Conservation (phyloP, 257 asterid genomes). For the Solanum pinnatisectum region DNA sequence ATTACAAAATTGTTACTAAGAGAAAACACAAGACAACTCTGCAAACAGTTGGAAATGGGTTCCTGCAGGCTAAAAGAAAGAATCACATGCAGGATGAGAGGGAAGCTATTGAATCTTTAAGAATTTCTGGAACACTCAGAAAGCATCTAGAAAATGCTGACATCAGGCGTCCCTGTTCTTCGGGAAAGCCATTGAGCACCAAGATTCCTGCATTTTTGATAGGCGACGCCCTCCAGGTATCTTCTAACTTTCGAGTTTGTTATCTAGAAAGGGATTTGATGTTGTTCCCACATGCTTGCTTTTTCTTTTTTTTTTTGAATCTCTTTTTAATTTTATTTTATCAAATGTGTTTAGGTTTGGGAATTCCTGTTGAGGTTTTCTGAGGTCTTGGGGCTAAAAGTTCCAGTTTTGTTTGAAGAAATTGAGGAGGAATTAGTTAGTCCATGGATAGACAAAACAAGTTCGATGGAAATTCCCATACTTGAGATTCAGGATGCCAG, state of each 20-base stretch:
- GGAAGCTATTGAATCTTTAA: slow-evolving; percentile 20
- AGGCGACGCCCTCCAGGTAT: slow-evolving; percentile 89
- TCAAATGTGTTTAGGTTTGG: slow-evolving; percentile 57
- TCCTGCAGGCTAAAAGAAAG: slow-evolving; percentile 57
- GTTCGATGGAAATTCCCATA: slow-evolving; percentile 20
- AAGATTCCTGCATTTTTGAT: slow-evolving; percentile 68
- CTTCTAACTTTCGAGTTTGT: not conserved
- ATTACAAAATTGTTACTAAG: slow-evolving; percentile 39
- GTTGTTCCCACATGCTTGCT: slow-evolving; percentile 14
- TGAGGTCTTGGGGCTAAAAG: slow-evolving; percentile 64
- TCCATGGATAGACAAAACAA: slow-evolving; percentile 55
- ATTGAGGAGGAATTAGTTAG: slow-evolving; percentile 64
- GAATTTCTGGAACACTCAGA: slow-evolving; percentile 27
- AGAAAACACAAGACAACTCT: slow-evolving; percentile 36
- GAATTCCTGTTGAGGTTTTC: slow-evolving; percentile 71
- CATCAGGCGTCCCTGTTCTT: slow-evolving; percentile 56
- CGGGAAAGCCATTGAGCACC: slow-evolving; percentile 57
- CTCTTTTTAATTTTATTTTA: not conserved
- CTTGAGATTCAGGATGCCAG: slow-evolving; percentile 22
- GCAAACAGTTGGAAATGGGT: slow-evolving; percentile 73
- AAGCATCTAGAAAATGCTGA: slow-evolving; percentile 22
- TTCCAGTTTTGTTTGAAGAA: slow-evolving; percentile 59
- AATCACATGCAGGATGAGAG: slow-evolving; percentile 13
- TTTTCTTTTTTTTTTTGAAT: not conserved
- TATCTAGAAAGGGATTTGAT: not conserved